phyloP scores from a whole-genome alignment of 164 flowering plant species.

The Vitis rotundifolia region DNA sequence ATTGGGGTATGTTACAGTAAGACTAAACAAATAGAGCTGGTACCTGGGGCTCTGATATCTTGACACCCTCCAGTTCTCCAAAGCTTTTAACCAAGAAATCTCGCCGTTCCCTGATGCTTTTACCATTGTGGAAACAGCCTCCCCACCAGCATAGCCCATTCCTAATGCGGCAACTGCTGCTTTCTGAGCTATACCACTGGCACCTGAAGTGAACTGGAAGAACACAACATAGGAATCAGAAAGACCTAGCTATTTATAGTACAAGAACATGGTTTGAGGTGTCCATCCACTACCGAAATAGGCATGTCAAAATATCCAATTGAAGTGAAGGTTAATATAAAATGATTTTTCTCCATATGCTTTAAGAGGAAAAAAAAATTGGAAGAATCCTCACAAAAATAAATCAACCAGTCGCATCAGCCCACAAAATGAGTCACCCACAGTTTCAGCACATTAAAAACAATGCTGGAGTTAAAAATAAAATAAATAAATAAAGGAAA shows the following conservation, averaged over 20 bases:
- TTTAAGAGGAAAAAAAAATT: too few species aligned
- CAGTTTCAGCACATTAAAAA: too few species aligned
- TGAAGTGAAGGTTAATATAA: too few species aligned
- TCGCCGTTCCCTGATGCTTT: slow-evolving; percentile 80
- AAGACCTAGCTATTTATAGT: background rate
- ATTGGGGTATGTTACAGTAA: background rate
- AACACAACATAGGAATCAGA: slow-evolving; percentile 9
- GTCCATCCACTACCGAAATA: too few species aligned
- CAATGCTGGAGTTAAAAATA: too few species aligned
- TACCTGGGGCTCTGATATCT: slow-evolving; percentile 91
- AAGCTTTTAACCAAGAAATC: slow-evolving; percentile 79
- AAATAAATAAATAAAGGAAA: too few species aligned
- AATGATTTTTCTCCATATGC: too few species aligned
- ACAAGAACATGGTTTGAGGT: too few species aligned
- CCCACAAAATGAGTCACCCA: too few species aligned
- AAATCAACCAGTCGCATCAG: background rate
- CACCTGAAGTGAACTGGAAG: slow-evolving; percentile 86
- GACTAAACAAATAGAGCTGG: background rate
- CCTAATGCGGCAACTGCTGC: slow-evolving; percentile 94
- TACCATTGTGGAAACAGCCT: slow-evolving; percentile 78
- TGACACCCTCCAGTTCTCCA: slow-evolving; percentile 71
- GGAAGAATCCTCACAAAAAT: too few species aligned
- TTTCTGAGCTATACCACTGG: slow-evolving; percentile 95
- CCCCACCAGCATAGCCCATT: slow-evolving; percentile 93
- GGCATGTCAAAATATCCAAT: too few species aligned